A percentile compares a stretch with the other conserved stretches of the same genome.
phyloP scores from a whole-genome alignment of 208 protist species.

The Crithidia fasciculata region DNA sequence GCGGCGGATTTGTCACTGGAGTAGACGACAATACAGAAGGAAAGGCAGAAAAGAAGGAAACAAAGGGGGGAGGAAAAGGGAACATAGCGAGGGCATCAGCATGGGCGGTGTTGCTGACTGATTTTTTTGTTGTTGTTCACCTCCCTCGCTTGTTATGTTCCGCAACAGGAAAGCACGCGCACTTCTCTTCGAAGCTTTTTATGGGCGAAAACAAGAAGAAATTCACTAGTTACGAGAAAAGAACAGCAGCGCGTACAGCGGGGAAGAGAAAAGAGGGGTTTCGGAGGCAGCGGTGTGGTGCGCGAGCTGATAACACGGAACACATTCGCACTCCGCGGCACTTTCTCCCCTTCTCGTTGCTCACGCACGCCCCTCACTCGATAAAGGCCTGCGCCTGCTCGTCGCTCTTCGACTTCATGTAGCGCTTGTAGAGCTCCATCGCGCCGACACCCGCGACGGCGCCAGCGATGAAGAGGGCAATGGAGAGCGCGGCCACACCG shows the following conservation, averaged over 20 bases:
- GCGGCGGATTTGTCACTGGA: no score
- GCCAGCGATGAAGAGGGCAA: conserved; percentile 29
- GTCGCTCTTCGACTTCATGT: conserved; percentile 7
- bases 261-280: no score
- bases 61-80: neutral
- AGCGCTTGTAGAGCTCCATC: conserved; percentile 20
- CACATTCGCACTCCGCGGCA: no score
- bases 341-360: neutral
- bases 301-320: no score
- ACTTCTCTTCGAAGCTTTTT: neutral
- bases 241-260: no score
- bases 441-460: conserved; percentile 13
- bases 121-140: no score
- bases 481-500: conserved; percentile 25
- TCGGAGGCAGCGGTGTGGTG: no score
- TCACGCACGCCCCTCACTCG: neutral
- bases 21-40: neutral
- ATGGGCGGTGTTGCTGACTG: no score
- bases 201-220: no score
- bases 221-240: no score
- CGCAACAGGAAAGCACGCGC: neutral
- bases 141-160: no score
- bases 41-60: neutral
- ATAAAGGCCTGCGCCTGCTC: conserved; percentile 16
- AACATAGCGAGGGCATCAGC: neutral